These are phyloP conservation scores for Amniculicola lignicola DNA, from an alignment of 495 filamentous ascomycete genomes.

Conservation along the genomic window DNA sequence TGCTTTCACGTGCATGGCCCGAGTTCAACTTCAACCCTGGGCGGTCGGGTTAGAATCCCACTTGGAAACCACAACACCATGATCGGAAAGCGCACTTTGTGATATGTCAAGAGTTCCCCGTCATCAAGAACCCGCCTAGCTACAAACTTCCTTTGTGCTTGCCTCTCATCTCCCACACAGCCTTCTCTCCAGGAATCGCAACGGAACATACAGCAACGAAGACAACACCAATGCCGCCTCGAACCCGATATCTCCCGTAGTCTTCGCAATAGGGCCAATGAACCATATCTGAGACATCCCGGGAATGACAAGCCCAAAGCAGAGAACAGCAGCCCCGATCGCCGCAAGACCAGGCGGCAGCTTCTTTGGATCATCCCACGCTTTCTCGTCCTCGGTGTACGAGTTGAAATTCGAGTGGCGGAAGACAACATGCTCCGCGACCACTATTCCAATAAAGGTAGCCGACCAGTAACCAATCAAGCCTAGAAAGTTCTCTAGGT, in stretches of 20 bases:
- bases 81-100: too few species aligned
- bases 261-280: slow-evolving; percentile 52
- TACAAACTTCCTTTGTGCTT: too few species aligned
- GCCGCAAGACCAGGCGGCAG: slow-evolving; percentile 52
- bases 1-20: too few species aligned
- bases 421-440: slow-evolving; percentile 52
- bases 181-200: slow-evolving; percentile 10
- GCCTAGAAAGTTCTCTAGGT: slow-evolving; percentile 53
- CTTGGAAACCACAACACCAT: too few species aligned
- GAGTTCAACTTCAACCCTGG: too few species aligned
- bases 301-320: slow-evolving; percentile 48
- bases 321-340: slow-evolving; percentile 35
- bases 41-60: too few species aligned
- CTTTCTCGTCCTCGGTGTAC: slow-evolving; percentile 45
- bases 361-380: slow-evolving; percentile 47
- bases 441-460: slow-evolving; percentile 50
- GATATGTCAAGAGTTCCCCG: too few species aligned
- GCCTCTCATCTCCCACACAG: slow-evolving; percentile 14
- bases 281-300: slow-evolving; percentile 58
- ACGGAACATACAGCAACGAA: slow-evolving; percentile 44
- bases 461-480: slow-evolving; percentile 58
- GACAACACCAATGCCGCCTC: slow-evolving; percentile 54
- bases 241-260: slow-evolving; percentile 58
- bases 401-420: slow-evolving; percentile 31
- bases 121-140: too few species aligned